These are phyloP conservation scores for Prunella vulgaris DNA, from an alignment of 257 asterid genomes.

Conservation along the genomic window DNA sequence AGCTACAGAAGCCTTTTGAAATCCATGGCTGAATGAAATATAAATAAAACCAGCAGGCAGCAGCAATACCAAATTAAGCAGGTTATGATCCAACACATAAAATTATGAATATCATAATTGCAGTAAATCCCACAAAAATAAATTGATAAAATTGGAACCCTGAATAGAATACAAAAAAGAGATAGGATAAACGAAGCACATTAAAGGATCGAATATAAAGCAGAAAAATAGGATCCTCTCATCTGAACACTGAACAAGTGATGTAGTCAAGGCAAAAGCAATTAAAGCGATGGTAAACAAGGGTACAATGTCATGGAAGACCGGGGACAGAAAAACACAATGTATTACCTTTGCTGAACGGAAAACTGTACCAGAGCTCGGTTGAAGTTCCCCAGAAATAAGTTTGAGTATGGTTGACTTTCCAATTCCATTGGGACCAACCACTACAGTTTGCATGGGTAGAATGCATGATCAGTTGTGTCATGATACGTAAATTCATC, in stretches of 20 bases:
- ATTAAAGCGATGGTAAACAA: neutral
- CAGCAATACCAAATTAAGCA: slow-evolving; percentile 7
- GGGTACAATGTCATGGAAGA: neutral
- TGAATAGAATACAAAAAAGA: neutral
- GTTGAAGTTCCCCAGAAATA: slow-evolving; percentile 96
- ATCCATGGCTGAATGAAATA: slow-evolving; percentile 6
- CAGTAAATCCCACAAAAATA: neutral
- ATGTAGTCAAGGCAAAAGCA: neutral
- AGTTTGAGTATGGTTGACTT: slow-evolving; percentile 92
- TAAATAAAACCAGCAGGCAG: slow-evolving; percentile 1
- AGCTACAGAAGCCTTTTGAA: slow-evolving; percentile 1
- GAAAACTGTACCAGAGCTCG: slow-evolving; percentile 93
- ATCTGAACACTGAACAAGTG: neutral
- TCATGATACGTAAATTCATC: slow-evolving; percentile 5
- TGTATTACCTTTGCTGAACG: slow-evolving; percentile 93
- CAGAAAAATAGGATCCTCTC: neutral
- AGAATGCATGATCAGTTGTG: slow-evolving; percentile 1
- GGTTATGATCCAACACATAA: neutral
- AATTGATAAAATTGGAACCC: neutral
- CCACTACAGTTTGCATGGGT: slow-evolving; percentile 57
- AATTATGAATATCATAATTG: neutral
- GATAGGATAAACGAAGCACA: neutral
- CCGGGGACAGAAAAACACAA: neutral
- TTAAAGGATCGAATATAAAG: slow-evolving; percentile 3
- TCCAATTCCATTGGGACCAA: slow-evolving; percentile 98